These are phyloP conservation scores for Pichia rugopelliculosa DNA, from an alignment of 805 yeast species.

Conservation along the genomic window DNA sequence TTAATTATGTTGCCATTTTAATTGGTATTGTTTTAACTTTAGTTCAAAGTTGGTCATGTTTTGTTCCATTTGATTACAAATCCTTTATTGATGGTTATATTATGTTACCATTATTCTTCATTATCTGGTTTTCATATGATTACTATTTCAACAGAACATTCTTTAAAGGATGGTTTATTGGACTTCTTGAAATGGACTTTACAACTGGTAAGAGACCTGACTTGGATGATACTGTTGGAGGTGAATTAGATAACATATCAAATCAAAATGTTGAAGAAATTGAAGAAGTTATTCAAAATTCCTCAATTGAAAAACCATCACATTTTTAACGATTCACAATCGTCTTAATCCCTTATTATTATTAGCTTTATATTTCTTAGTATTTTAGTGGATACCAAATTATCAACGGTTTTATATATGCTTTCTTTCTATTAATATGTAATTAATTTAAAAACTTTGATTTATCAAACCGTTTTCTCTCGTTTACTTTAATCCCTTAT, in stretches of 20 bases:
- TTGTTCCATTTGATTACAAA: constrained; percentile 53
- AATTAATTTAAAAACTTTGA: neutral
- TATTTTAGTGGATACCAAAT: neutral
- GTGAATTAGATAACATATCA: constrained; percentile 8
- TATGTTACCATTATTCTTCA: constrained; percentile 48
- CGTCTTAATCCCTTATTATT: neutral
- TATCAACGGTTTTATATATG: too few relatives aligned
- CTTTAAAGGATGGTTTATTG: constrained; percentile 26
- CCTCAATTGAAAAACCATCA: neutral
- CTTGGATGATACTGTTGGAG: constrained; percentile 18
- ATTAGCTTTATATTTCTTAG: neutral
- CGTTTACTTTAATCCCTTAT: too few relatives aligned
- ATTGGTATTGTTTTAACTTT: constrained; percentile 47
- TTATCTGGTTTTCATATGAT: constrained; percentile 28
- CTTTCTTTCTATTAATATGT: too few relatives aligned
- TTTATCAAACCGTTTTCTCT: neutral
- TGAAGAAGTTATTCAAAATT: neutral
- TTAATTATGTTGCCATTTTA: constrained; percentile 41
- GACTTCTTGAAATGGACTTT: constrained; percentile 39
- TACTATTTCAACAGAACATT: constrained; percentile 6
- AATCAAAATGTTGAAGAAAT: neutral
- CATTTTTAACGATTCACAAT: too few relatives aligned
- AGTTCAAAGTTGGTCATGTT: constrained; percentile 61
- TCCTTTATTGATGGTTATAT: constrained; percentile 55
- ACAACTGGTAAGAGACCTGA: constrained; percentile 41